These are phyloP conservation scores for Tillandsia fasciculata DNA, from an alignment of 176 grass and related monocot species.

Conservation along the genomic window DNA sequence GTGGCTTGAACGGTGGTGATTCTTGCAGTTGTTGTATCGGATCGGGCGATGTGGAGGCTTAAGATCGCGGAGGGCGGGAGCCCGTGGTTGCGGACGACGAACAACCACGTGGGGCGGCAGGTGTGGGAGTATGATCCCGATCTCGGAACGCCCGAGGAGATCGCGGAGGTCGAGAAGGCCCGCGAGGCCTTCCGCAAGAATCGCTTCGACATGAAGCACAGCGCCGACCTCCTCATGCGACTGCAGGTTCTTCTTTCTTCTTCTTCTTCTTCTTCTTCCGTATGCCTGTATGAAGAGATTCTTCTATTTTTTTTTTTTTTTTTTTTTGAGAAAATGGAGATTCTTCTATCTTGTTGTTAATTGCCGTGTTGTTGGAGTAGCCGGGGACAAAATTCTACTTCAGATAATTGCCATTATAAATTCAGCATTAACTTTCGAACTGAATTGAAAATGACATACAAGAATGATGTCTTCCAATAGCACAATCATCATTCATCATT, in stretches of 20 bases:
- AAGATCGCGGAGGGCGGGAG: slow-evolving; percentile 34
- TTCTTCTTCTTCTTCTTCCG: neutral
- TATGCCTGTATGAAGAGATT: neutral
- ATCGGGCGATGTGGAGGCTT: slow-evolving; percentile 41
- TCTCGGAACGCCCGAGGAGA: slow-evolving; percentile 33
- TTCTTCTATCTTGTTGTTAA: neutral
- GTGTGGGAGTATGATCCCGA: slow-evolving; percentile 53
- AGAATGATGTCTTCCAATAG: too few species aligned
- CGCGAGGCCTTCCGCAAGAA: slow-evolving; percentile 31
- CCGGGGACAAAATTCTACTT: neutral
- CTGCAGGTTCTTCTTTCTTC: slow-evolving; percentile 31
- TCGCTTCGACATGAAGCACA: slow-evolving; percentile 39
- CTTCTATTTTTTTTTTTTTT: neutral
- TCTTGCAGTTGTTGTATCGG: neutral
- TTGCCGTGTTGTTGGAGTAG: neutral
- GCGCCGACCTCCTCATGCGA: slow-evolving; percentile 51
- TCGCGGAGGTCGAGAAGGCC: slow-evolving; percentile 23
- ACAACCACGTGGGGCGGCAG: slow-evolving; percentile 35
- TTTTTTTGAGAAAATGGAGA: too few species aligned
- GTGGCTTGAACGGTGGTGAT: neutral
- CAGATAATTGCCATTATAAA: neutral
- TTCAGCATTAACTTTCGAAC: too few species aligned
- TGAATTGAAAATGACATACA: too few species aligned
- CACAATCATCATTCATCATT: too few species aligned
- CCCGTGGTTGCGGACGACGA: slow-evolving; percentile 33